These are phyloP conservation scores for Wickerhamomyces alni DNA, from an alignment of 805 yeast genomes.

Conservation along the genomic window DNA sequence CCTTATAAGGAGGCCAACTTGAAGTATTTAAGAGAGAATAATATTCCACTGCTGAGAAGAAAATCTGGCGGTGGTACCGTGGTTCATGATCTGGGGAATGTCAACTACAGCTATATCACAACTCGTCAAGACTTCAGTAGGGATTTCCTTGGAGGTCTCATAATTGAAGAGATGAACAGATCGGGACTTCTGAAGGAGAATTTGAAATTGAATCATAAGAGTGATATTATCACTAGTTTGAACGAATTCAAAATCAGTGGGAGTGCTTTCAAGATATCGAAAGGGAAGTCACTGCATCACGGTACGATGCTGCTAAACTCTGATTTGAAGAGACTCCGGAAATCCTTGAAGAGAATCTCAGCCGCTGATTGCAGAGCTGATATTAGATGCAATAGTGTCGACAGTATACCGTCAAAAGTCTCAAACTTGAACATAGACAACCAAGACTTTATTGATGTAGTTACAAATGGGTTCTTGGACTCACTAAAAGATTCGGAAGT, in stretches of 20 bases:
- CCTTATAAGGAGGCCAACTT: conserved; percentile 86
- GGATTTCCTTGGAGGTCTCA: conserved; percentile 25
- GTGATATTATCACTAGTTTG: conserved; percentile 59
- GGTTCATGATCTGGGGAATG: conserved; percentile 87
- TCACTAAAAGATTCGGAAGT: conserved; percentile 15
- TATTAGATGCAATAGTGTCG: conserved; percentile 44
- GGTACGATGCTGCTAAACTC: conserved; percentile 88
- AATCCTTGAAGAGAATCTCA: conserved; percentile 44
- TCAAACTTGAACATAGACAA: conserved; percentile 47
- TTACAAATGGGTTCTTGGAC: conserved; percentile 24
- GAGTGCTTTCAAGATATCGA: conserved; percentile 82
- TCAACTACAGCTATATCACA: conserved; percentile 78
- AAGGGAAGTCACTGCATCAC: conserved; percentile 84
- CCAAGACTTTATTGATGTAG: conserved; percentile 37
- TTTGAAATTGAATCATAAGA: conserved; percentile 60
- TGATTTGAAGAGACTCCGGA: conserved; percentile 49
- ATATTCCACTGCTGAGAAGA: conserved; percentile 69
- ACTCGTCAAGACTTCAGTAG: conserved; percentile 61
- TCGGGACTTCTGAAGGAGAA: conserved; percentile 4
- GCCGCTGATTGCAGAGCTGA: conserved; percentile 34
- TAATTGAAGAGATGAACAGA: conserved; percentile 31
- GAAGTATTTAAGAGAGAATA: conserved; percentile 39
- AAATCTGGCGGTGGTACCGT: conserved; percentile 96
- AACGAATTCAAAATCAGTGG: conserved; percentile 71
- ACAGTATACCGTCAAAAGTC: conserved; percentile 79